Evolutionary conservation across 495 filamentous ascomycete species (phyloP), one percentile per base, ranked within the genome.

Genomic region (Aspergillus nidulans): DNA sequence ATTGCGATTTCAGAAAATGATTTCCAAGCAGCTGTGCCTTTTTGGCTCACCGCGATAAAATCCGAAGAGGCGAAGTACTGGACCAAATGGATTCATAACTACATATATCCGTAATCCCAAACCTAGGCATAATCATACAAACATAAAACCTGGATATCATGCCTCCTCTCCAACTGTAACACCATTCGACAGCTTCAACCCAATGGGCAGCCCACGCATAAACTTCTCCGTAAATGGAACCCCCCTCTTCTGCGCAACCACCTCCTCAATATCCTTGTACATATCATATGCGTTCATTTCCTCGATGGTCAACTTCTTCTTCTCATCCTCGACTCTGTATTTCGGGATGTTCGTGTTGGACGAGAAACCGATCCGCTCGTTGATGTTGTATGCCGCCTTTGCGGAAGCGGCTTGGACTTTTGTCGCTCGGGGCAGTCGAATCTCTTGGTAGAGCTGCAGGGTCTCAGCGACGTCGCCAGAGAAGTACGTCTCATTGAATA

Each of bases 201-300:
- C 72, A 42, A 73, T 26, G 0, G 74, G 74, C 21, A 77, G 53
- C 9, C 74, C 74, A 12, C 58, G 61, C 41, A 69, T 58, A 49
- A 60, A 77, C 36, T 62, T 59, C 39, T 59, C 58, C 2, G 58
- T 50, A 28, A 63, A 74, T 0, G 49, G 40, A 6, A 47, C 21
- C 1, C 68, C 66, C 13, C 55, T 57, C 28, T 63, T 59, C 24
- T 25, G 49, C 0, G 68, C 67, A 7, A 75, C 39, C 16, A 67
- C 66, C 56, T 75, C 69, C 25, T 77, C 73, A n/a, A 77, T 52
- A 52, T 79, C 72, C 23, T 61, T 61, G 56, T 74, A 68, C 77
- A 80, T 78, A 53, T 80, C 73, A 53, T 79, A 80, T 73, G 62
- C 62, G 47, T 80, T 79, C 75, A 80, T 80, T 46, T 80, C 76